A percentile compares a stretch with the other conserved stretches of the same genome.
Evolutionary conservation across 352 stramenopile species (phyloP).

Genomic region (Phytophthora idaei): DNA sequence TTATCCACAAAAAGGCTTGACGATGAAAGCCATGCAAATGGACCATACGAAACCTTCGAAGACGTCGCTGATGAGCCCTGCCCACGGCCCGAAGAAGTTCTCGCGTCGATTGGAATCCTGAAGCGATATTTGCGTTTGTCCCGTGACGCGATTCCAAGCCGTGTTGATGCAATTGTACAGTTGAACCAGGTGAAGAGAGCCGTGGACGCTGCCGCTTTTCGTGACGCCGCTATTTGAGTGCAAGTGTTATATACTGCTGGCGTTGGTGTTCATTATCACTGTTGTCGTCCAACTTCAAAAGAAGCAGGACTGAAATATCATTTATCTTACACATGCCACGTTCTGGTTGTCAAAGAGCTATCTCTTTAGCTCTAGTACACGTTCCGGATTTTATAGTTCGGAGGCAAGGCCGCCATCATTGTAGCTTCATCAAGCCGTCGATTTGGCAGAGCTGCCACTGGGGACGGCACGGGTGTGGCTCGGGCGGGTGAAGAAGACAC

Average conservation of each 20-base stretch:
- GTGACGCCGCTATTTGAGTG: constrained; percentile 30
- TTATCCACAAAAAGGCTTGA: constrained; percentile 70
- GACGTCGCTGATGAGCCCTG: constrained; percentile 61
- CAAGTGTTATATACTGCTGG: constrained; percentile 13
- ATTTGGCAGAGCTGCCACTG: constrained; percentile 10
- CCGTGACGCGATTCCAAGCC: constrained; percentile 48
- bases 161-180: constrained; percentile 68
- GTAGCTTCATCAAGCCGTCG: constrained; percentile 12
- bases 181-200: constrained; percentile 75
- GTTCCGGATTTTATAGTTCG: constrained; percentile 40
- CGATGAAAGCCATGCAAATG: constrained; percentile 51
- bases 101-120: constrained; percentile 64
- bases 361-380: constrained; percentile 30
- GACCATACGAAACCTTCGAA: constrained; percentile 53
- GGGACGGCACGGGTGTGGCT: constrained; percentile 3
- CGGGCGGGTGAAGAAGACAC: background rate
- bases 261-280: constrained; percentile 17
- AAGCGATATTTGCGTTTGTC: constrained; percentile 82
- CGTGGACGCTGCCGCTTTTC: constrained; percentile 39
- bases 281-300: background rate
- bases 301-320: background rate
- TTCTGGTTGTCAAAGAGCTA: background rate
- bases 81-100: constrained; percentile 56
- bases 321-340: constrained; percentile 29
- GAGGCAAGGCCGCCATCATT: constrained; percentile 23